Conservation (phyloP, 148 eudicot genomes). For the Euryodendron excelsum region DNA sequence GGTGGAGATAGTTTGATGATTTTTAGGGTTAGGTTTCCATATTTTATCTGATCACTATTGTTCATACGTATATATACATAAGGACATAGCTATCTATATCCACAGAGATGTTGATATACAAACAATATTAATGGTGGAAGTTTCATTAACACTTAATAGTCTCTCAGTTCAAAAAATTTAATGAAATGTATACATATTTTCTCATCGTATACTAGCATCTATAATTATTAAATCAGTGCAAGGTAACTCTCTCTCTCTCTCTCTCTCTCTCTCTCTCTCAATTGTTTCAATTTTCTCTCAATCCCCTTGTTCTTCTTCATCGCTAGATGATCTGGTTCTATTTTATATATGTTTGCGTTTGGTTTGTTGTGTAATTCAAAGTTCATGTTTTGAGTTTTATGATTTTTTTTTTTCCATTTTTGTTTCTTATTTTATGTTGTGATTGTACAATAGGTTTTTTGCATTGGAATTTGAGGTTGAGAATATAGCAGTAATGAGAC, state of each 20-base stretch:
- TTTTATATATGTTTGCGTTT: background rate
- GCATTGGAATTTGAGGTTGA: slow-evolving; percentile 24
- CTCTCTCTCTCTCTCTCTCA: background rate
- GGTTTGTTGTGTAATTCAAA: background rate
- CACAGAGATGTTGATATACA: background rate
- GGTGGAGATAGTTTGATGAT: background rate
- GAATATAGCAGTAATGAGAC: slow-evolving; percentile 44
- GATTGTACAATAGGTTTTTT: slow-evolving; percentile 25
- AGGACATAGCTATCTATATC: background rate
- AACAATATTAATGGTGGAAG: too few relatives aligned
- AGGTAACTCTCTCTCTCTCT: too few relatives aligned
- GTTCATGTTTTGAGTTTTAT: slow-evolving; percentile 11
- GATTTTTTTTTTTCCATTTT: background rate
- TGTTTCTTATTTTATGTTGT: slow-evolving; percentile 15
- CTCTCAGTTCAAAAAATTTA: too few relatives aligned
- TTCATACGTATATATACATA: background rate
- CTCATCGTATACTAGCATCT: too few relatives aligned
- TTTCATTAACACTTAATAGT: too few relatives aligned
- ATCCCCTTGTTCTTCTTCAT: background rate
- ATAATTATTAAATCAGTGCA: too few relatives aligned
- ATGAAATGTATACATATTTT: background rate
- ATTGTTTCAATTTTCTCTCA: background rate
- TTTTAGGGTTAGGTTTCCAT: background rate
- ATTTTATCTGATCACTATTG: background rate
- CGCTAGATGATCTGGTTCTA: background rate